Evolutionary conservation across 225 moss, liverwort and hornwort genomes (phyloP), one percentile per base, ranked within the genome.

Genomic region (Sphagnum contortum): DNA sequence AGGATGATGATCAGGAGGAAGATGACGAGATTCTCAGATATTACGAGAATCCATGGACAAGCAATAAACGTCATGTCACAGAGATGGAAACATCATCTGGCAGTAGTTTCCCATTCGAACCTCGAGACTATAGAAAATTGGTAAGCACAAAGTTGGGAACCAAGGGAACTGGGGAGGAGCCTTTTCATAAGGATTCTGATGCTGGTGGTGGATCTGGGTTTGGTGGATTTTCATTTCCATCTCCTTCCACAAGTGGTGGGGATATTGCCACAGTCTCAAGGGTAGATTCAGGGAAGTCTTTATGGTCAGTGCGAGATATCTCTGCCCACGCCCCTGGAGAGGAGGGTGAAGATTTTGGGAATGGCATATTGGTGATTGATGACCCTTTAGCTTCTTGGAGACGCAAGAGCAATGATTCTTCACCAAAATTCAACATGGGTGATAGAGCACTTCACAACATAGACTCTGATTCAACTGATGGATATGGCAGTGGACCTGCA

Each of bases 381-480:
- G 93, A 93, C 62, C 93, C 98, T 61, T 76, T 98, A 14, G 98
- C 98, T 80, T 87, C 87, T 73, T 98, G 98, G 89, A 98, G 92
- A 81, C 90, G 98, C 69, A 92, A 90, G 82, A 98, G 96, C 85
- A 98, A 89, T 78, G 93, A 93, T 69, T 93, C 90, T 46, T 93
- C 89, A 57, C 98, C 98, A 64, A 87, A 93, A 54, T 85, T 93
- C 68, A 93, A 89, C 76, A 88, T 90, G 73, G 87, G 89, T 45
- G 66, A 77, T 55, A 83, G 86, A 59, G 87, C 73, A 64, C 73
- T 76, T 76, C 80, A 75, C 48, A 87, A 84, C 71, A 80, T 91
- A 46, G 91, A 88, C 59, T 88, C 86, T 70, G 83, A 86, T 75
- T 95, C 91, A 71, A 88, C 82, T 54, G 94, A 91, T 74, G 91